phyloP scores from a whole-genome alignment of 2,329 filamentous ascomycete species.

The Pezicula rhizophila region DNA sequence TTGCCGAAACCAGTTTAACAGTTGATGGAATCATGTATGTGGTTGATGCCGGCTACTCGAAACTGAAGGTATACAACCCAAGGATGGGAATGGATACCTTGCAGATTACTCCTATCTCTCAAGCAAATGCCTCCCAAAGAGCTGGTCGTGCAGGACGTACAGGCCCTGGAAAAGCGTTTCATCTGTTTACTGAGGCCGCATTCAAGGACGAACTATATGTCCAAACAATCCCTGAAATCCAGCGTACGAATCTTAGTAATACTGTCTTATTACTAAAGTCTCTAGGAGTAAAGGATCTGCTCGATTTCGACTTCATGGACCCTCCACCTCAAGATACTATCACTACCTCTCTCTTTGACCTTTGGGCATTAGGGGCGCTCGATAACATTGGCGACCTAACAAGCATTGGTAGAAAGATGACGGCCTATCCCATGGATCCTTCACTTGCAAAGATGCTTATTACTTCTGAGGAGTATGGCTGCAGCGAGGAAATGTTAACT shows the following conservation, averaged over 20 bases:
- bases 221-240: slow-evolving; percentile 95
- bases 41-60: slow-evolving; percentile 91
- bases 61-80: slow-evolving; percentile 97
- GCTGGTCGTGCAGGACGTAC: slow-evolving; percentile 91
- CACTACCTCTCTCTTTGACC: slow-evolving; percentile 91
- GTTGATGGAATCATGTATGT: slow-evolving; percentile 99
- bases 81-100: slow-evolving; percentile 99
- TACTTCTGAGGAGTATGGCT: slow-evolving; percentile 81
- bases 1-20: slow-evolving; percentile 94
- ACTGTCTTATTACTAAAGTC: slow-evolving; percentile 93
- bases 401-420: slow-evolving; percentile 83
- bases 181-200: slow-evolving; percentile 87
- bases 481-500: slow-evolving; percentile 95
- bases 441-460: slow-evolving; percentile 92
- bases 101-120: slow-evolving; percentile 94
- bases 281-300: slow-evolving; percentile 83
- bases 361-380: slow-evolving; percentile 91
- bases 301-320: slow-evolving; percentile 99
- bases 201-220: slow-evolving; percentile 96
- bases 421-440: slow-evolving; percentile 96
- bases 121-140: slow-evolving; percentile 90
- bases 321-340: slow-evolving; percentile 97
- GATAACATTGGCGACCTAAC: slow-evolving; percentile 94
- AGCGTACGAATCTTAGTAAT: slow-evolving; percentile 91
- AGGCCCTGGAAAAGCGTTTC: slow-evolving; percentile 90